Evolutionary conservation across 1,284 basidiomycete genomes (phyloP).

Genomic region (Vanrija sp.): DNA sequence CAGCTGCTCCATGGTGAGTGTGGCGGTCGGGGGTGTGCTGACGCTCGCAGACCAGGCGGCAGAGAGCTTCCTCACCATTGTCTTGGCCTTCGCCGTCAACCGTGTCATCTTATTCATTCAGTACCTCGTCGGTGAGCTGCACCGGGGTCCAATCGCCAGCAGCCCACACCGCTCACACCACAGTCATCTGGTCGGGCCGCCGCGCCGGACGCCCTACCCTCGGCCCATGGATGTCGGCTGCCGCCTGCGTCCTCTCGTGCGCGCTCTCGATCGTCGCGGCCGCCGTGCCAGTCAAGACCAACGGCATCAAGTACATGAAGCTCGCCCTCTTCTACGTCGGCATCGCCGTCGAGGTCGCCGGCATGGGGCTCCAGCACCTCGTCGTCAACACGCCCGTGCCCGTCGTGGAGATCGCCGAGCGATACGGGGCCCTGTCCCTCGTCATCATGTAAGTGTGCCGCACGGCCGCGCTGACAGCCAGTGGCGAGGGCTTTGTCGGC

Average conservation of each 20-base stretch:
- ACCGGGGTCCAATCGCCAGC: background rate
- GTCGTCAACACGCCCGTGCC: background rate
- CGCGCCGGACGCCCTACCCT: background rate
- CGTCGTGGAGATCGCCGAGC: conserved; percentile 4
- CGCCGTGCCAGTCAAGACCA: conserved; percentile 9
- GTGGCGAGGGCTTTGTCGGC: conserved; percentile 31
- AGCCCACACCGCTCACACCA: background rate
- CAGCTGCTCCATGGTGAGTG: background rate
- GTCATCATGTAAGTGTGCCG: conserved; percentile 25
- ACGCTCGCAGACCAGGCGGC: background rate
- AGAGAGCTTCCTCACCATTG: conserved; percentile 25
- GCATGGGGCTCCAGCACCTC: conserved; percentile 1
- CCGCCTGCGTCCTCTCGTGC: conserved; percentile 12
- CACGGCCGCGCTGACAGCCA: conserved; percentile 2
- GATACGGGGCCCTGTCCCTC: conserved; percentile 30
- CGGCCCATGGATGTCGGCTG: background rate
- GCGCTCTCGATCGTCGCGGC: conserved; percentile 17
- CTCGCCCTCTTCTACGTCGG: conserved; percentile 25
- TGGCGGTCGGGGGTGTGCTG: background rate
- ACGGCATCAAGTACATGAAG: conserved; percentile 9
- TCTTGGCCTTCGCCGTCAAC: conserved; percentile 19
- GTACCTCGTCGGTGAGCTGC: conserved; percentile 6
- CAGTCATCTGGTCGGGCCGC: background rate
- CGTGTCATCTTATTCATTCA: conserved; percentile 20
- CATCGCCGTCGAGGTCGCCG: conserved; percentile 19